Base-by-base conservation (phyloP, 352 stramenopile species). In the Phytophthora sp. region DNA sequence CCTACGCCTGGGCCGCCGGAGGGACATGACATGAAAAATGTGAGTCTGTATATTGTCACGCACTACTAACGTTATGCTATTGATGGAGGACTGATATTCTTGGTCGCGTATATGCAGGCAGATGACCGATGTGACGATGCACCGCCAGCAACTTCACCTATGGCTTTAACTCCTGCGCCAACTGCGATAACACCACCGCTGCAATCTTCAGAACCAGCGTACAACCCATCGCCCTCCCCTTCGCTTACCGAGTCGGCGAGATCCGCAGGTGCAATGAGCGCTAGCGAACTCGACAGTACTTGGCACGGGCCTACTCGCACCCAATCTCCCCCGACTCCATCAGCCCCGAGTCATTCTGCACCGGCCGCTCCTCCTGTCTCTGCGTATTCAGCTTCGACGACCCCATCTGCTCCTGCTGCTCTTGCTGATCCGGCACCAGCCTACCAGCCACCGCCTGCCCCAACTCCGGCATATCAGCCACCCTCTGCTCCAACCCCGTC, bases 1-100 rank as follows among this genome's bases (percentile, higher is more conserved):
- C 90, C 91, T 1, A 88, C 76, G 2, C 90, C 96, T 27, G 94
- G 94, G 16, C 90, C 85, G 21, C 86, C 84, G 12, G 77, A 82
- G 29, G 73, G 89, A 74, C 41, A 66, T 29, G 57, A 80, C 29
- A 63, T 84, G 42, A 73, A 59, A 57, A 63, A 16, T 29, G 78
- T 84, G 65, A 54, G 78, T 69, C 27, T 29, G 33, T 30, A 13
- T 13, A 12, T n/a, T 18, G 18, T 52, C 12, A 45, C n/a, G n/a
- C n/a, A 27, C 26, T n/a, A 54, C 3, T n/a, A 39, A 5, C n/a
- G 3, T 21, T 46, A 26, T 38, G 16, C 23, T 54, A 7, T 26
- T 18, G 23, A 33, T 53, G 16, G 31, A 2, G 11, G 21, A 46
- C 27, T 62, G 8, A 67, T 29, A 52, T 11, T 15, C 11, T 18